These are phyloP conservation scores for Candida taoyuanica DNA, from an alignment of 805 yeast genomes.

Conservation along the genomic window DNA sequence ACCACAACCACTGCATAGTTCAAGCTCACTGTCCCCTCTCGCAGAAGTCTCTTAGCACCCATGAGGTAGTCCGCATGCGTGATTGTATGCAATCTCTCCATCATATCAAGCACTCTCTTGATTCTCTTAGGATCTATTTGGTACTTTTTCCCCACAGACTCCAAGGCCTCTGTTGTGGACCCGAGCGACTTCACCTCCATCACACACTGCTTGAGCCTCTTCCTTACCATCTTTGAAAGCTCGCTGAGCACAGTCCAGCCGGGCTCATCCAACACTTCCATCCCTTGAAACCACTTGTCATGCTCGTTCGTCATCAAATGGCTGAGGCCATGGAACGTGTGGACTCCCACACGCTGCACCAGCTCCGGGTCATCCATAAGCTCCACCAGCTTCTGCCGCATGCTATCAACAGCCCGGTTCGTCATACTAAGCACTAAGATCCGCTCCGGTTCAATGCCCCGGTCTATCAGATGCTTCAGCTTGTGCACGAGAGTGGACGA, in stretches of 20 bases:
- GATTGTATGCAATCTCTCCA: constrained; percentile 14
- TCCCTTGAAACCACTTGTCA: constrained; percentile 16
- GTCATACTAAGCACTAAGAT: constrained; percentile 64
- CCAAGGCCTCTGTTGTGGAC: neutral
- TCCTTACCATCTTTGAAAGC: constrained; percentile 11
- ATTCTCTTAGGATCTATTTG: constrained; percentile 1
- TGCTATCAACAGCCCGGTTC: constrained; percentile 57
- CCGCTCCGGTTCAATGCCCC: constrained; percentile 42
- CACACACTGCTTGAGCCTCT: constrained; percentile 9
- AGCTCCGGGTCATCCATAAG: constrained; percentile 34
- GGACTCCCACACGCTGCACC: constrained; percentile 33
- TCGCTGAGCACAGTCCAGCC: constrained; percentile 41
- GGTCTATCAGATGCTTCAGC: constrained; percentile 42
- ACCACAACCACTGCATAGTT: constrained; percentile 44
- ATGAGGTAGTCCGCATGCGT: constrained; percentile 23
- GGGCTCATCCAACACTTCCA: constrained; percentile 48
- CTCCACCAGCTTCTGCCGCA: constrained; percentile 28
- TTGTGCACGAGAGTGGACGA: constrained; percentile 55
- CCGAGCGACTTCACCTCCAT: constrained; percentile 2
- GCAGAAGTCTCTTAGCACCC: constrained; percentile 31
- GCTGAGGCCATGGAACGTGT: constrained; percentile 65
- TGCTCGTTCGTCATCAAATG: constrained; percentile 41
- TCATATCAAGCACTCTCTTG: constrained; percentile 6
- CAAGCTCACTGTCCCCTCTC: constrained; percentile 20
- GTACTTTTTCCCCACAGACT: neutral